Evolutionary conservation across 2,329 filamentous ascomycete genomes (phyloP).

Genomic region (Colletotrichum costaricense): DNA sequence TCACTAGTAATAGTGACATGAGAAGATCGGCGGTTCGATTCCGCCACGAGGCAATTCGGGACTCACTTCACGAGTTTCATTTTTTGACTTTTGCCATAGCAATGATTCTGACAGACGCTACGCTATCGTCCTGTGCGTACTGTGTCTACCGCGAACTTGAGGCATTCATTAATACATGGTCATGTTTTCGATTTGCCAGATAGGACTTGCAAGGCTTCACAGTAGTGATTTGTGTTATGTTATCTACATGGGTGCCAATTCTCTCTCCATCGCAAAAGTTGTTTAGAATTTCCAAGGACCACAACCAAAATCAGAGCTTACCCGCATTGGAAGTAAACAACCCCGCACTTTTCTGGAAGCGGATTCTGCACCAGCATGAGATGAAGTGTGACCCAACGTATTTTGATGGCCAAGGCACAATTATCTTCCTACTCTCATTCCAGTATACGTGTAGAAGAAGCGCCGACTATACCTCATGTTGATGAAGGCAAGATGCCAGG

Average conservation of each 20-base stretch:
- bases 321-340: neutral
- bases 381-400: neutral
- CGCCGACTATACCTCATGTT: no score
- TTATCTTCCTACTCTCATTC: rapidly evolving
- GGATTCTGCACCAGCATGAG: neutral
- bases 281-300: neutral
- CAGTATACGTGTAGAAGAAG: neutral
- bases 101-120: neutral
- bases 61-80: rapidly evolving
- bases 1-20: conserved; percentile 30
- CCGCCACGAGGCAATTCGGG: conserved; percentile 18
- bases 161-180: no score
- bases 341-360: neutral
- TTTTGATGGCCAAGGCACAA: neutral
- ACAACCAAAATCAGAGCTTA: neutral
- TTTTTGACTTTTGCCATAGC: neutral
- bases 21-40: conserved; percentile 34
- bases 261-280: no score
- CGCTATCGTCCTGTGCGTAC: no score
- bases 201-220: no score
- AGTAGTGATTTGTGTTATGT: no score
- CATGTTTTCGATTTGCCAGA: neutral
- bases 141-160: no score
- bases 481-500: no score
- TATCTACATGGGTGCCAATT: no score